A percentile compares a stretch with the other conserved stretches of the same genome.
These are phyloP conservation scores for Thraustochytrium sp. DNA, from an alignment of 352 stramenopile genomes.

Conservation along the genomic window DNA sequence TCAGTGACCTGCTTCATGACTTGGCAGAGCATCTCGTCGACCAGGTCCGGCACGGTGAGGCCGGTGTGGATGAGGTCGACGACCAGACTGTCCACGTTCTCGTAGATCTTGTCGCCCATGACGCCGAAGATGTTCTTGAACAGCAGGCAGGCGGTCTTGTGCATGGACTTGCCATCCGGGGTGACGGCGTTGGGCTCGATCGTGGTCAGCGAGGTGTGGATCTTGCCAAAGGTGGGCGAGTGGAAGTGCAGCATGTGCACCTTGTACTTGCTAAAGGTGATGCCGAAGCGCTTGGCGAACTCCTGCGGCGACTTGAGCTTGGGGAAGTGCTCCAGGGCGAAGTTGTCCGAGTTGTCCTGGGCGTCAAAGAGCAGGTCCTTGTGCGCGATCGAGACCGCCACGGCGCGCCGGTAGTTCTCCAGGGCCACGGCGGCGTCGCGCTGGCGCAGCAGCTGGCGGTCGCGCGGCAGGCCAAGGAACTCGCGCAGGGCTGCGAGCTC, in stretches of 20 bases:
- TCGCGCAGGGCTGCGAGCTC: not conserved
- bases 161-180: conserved; percentile 37
- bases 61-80: conserved; percentile 52
- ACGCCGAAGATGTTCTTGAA: conserved; percentile 63
- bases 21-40: conserved; percentile 59
- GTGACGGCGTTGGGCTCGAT: conserved; percentile 40
- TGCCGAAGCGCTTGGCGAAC: conserved; percentile 42
- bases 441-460: conserved; percentile 48
- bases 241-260: conserved; percentile 45
- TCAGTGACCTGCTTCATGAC: conserved; percentile 61
- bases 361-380: conserved; percentile 45
- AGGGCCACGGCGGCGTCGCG: conserved; percentile 41
- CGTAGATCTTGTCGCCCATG: conserved; percentile 57
- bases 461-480: conserved; percentile 39
- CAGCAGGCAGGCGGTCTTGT: conserved; percentile 54
- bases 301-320: conserved; percentile 41
- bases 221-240: conserved; percentile 47
- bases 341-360: conserved; percentile 16
- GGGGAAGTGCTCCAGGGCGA: conserved; percentile 41
- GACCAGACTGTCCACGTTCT: conserved; percentile 41
- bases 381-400: conserved; percentile 39
- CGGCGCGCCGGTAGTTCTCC: conserved; percentile 30
- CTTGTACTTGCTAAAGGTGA: conserved; percentile 46
- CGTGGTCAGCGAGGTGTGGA: conserved; percentile 55
- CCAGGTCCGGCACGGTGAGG: conserved; percentile 46